Evolutionary conservation across 2,329 filamentous ascomycete species (phyloP).

Genomic region (Chaetomium globosum): DNA sequence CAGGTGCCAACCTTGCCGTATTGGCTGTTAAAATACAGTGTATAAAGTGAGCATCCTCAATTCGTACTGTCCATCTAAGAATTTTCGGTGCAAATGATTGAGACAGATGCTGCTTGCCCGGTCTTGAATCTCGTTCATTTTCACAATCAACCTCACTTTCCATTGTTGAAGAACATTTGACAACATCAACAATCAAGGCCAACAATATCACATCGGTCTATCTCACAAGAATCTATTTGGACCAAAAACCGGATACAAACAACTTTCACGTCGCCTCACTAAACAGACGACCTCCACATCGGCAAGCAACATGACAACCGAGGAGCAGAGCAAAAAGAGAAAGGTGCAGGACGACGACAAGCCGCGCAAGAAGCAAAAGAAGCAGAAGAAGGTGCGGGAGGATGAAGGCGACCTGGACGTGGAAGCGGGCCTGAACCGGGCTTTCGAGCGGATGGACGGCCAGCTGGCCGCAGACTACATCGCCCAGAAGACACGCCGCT

Average conservation of each 20-base stretch:
- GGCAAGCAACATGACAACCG: constrained; percentile 18
- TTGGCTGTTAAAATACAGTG: constrained; percentile 5
- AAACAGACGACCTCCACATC: background rate
- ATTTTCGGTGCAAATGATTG: constrained; percentile 16
- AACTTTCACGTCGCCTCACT: background rate
- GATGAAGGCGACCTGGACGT: constrained; percentile 64
- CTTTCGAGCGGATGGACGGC: constrained; percentile 80
- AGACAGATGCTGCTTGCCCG: background rate
- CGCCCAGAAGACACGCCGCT: constrained; percentile 74
- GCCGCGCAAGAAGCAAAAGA: constrained; percentile 47
- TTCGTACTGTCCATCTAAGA: constrained; percentile 12
- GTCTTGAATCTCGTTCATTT: background rate
- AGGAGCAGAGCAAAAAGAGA: constrained; percentile 52
- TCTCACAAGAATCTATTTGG: background rate
- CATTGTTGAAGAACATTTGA: background rate
- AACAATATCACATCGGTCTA: background rate
- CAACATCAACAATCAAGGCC: background rate
- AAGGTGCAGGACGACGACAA: constrained; percentile 54
- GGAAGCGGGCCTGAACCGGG: constrained; percentile 75
- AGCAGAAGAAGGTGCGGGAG: constrained; percentile 56
- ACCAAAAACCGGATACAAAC: background rate
- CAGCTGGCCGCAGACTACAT: constrained; percentile 83
- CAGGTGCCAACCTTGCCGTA: too few relatives aligned
- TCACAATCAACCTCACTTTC: background rate
- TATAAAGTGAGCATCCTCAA: background rate